Evolutionary conservation across 2,329 filamentous ascomycete species (phyloP), one percentile per base, ranked within the genome.

Genomic region (Sordariomycetes sp.): DNA sequence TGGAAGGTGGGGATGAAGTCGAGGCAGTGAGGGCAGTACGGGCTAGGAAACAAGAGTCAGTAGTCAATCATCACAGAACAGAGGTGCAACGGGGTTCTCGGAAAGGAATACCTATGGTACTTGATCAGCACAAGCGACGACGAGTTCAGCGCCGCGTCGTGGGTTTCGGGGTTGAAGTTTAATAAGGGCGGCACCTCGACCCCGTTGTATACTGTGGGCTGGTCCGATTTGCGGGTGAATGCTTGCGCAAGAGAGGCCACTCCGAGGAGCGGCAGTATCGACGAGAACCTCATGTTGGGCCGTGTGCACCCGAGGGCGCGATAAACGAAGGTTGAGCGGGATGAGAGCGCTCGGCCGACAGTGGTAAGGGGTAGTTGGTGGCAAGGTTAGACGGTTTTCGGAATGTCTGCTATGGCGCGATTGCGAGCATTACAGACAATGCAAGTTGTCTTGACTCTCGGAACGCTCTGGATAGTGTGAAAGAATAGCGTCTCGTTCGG

Each of bases 1-100:
- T 97, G 90, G 77, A 84, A 96, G 55, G 82, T 85, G 8, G 94
- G 94, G 56, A 89, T 90, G 65, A 90, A 88, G 54, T 79, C 76
- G 68, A 79, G 79, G 74, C 91, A 96, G 70, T 96, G 90, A 53
- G 78, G 78, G 70, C 80, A 84, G 62, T 75, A 81, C 12, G 80
- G 80, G 64, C 80, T 83, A 66, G 50, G 59, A 64, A 58, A 67
- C 68, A 55, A 51, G 55, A 45, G 55, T 57, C 52, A 53, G 59
- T 42, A 57, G 35, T 56, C 45, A 39, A 51, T 45, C 24, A 48
- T 45, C 45, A n/a, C 35, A 36, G 32, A 10, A 7, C 12, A 20
- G 32, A 17, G 24, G 6, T 39, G 39, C 10, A 35, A 10, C 56
- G 32, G 59, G 34, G 1, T 36, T 39, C 13, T 28, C 48, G 17